Evolutionary conservation across 352 stramenopile species (phyloP).

Genomic region (Phytophthora hybrid): DNA sequence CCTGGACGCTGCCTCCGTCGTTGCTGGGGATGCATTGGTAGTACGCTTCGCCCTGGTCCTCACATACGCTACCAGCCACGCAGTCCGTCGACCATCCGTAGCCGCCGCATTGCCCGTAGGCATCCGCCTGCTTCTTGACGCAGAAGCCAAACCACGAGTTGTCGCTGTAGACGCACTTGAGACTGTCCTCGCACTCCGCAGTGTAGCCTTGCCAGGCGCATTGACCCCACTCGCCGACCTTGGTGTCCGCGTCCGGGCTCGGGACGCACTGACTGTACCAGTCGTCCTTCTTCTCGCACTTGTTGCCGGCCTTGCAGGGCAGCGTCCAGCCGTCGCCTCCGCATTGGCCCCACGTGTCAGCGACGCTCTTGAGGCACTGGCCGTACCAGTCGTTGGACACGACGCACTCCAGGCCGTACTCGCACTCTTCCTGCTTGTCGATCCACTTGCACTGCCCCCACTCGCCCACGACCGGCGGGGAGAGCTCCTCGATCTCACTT

Average conservation of each 20-base stretch:
- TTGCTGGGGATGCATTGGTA: constrained; percentile 24
- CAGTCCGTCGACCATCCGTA: constrained; percentile 31
- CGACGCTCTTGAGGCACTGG: constrained; percentile 22
- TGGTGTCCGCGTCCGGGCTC: constrained; percentile 11
- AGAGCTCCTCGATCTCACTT: background rate
- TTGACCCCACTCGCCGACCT: constrained; percentile 30
- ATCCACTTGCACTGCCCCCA: constrained; percentile 33
- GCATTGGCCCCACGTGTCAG: constrained; percentile 35
- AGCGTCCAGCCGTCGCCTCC: constrained; percentile 32
- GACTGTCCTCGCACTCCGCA: constrained; percentile 22
- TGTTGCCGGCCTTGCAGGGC: constrained; percentile 20
- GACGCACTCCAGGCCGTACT: constrained; percentile 21
- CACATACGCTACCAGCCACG: constrained; percentile 17
- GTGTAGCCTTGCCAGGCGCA: constrained; percentile 25
- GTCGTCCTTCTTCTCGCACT: constrained; percentile 36
- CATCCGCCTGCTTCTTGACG: constrained; percentile 29
- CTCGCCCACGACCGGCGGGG: background rate
- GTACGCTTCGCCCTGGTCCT: constrained; percentile 11
- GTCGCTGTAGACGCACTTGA: constrained; percentile 28
- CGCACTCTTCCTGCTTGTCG: constrained; percentile 21
- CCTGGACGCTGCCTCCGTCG: constrained; percentile 13
- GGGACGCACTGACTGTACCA: constrained; percentile 37
- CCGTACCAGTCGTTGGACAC: constrained; percentile 23
- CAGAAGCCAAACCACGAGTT: constrained; percentile 18
- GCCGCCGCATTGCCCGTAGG: constrained; percentile 30